These are phyloP conservation scores for Leishmania major DNA, from an alignment of 208 protist species.

Conservation along the genomic window DNA sequence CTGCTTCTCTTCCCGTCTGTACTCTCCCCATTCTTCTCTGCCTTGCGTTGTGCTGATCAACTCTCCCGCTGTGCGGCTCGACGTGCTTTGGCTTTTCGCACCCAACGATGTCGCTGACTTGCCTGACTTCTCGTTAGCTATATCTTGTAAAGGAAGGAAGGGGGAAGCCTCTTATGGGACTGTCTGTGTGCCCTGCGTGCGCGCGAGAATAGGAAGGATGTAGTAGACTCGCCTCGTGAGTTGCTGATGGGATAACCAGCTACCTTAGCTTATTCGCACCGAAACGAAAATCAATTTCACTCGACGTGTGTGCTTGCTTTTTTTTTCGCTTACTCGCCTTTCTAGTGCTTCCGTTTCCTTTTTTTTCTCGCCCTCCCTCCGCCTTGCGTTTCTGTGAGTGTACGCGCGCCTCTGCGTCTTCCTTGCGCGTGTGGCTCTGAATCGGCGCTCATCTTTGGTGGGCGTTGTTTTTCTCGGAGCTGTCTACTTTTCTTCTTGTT, in stretches of 20 bases:
- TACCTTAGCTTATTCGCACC: background rate
- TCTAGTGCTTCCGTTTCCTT: background rate
- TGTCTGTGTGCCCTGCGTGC: background rate
- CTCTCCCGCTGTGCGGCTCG: background rate
- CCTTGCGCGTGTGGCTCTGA: conserved; percentile 1
- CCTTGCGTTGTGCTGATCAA: background rate
- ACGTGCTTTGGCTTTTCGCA: background rate
- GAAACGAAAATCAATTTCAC: background rate
- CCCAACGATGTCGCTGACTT: no score
- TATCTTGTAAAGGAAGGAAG: background rate
- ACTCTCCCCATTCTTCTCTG: background rate
- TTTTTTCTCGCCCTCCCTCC: background rate
- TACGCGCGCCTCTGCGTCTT: conserved; percentile 15
- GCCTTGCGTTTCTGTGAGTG: background rate
- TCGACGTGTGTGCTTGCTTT: background rate
- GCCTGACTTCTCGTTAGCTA: background rate
- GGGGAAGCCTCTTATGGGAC: background rate
- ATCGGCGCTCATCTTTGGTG: background rate
- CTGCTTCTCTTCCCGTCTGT: background rate
- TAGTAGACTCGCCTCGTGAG: background rate
- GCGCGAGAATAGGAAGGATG: background rate
- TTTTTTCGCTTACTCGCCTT: background rate
- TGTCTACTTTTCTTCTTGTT: background rate
- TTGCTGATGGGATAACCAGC: background rate
- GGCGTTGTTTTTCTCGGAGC: conserved; percentile 5